These are phyloP conservation scores for Papiliotrema laurentii DNA, from an alignment of 1,284 basidiomycete species.

Conservation along the genomic window DNA sequence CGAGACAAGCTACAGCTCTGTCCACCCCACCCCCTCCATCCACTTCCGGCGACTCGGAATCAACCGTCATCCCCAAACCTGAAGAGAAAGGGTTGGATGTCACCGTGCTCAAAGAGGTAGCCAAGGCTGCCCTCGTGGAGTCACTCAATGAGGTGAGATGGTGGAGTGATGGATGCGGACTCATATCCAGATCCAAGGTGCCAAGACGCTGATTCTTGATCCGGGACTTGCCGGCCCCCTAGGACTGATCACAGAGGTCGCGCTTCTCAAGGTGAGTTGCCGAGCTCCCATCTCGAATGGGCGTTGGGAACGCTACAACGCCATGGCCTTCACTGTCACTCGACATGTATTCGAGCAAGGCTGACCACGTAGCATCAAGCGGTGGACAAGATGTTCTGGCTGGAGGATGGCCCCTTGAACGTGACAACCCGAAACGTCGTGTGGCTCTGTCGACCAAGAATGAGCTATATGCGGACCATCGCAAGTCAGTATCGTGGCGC, in stretches of 20 bases:
- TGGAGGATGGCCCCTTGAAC: slow-evolving; percentile 78
- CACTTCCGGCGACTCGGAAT: slow-evolving; percentile 43
- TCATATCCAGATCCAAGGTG: slow-evolving; percentile 77
- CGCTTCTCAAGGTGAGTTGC: slow-evolving; percentile 71
- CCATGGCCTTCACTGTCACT: too few relatives aligned
- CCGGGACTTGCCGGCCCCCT: slow-evolving; percentile 82
- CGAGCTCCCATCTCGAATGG: too few relatives aligned
- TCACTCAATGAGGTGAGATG: slow-evolving; percentile 69
- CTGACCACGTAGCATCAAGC: slow-evolving; percentile 72
- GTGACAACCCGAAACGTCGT: slow-evolving; percentile 84
- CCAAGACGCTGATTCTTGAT: slow-evolving; percentile 93
- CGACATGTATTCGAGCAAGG: too few relatives aligned
- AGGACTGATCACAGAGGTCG: slow-evolving; percentile 87
- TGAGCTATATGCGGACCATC: slow-evolving; percentile 80
- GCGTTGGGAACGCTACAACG: too few relatives aligned
- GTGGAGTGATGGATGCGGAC: too few relatives aligned
- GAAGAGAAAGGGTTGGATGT: slow-evolving; percentile 56
- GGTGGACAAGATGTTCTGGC: slow-evolving; percentile 99
- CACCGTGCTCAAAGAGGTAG: slow-evolving; percentile 67
- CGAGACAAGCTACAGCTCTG: not conserved
- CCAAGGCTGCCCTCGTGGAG: slow-evolving; percentile 69
- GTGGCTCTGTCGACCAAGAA: slow-evolving; percentile 85
- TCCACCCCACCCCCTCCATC: slow-evolving; percentile 34
- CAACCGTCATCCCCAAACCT: slow-evolving; percentile 16
- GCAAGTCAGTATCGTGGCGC: slow-evolving; percentile 59